These are phyloP conservation scores for Echinochloa phyllopogon DNA, from an alignment of 176 grass and related monocot genomes.

Conservation along the genomic window DNA sequence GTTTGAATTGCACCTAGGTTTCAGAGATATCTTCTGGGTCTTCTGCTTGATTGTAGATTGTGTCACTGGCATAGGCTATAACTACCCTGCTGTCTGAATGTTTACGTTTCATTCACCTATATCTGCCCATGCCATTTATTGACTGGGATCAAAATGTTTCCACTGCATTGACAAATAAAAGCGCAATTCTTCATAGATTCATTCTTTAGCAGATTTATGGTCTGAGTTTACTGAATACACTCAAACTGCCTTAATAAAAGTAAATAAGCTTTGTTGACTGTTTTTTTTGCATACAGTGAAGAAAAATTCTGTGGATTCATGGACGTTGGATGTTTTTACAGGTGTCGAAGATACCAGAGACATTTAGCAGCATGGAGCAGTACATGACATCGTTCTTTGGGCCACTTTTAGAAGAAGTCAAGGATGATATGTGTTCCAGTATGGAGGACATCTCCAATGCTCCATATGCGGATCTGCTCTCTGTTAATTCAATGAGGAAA, in stretches of 20 bases:
- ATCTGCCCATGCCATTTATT: background rate
- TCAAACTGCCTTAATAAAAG: background rate
- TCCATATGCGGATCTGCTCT: conserved; percentile 53
- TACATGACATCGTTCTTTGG: conserved; percentile 72
- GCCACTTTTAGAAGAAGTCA: conserved; percentile 74
- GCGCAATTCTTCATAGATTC: background rate
- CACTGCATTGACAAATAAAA: conserved; percentile 9
- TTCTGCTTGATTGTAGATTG: background rate
- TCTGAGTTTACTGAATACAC: conserved; percentile 6
- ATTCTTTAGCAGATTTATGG: conserved; percentile 29
- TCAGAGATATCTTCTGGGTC: background rate
- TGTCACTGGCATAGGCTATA: conserved; percentile 10
- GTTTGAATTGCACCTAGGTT: conserved; percentile 19
- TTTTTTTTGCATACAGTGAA: conserved; percentile 20
- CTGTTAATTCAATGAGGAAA: conserved; percentile 50
- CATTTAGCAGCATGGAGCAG: conserved; percentile 61
- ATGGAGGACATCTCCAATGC: conserved; percentile 62
- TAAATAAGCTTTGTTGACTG: background rate
- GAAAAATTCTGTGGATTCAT: conserved; percentile 24
- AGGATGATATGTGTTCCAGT: conserved; percentile 58
- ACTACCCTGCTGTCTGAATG: background rate
- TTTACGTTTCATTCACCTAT: background rate
- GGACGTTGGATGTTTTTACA: conserved; percentile 44
- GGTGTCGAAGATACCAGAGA: conserved; percentile 61
- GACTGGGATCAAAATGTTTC: background rate